Evolutionary conservation across 2,329 filamentous ascomycete species (phyloP), one percentile per base, ranked within the genome.

Genomic region (Beauveria sp.): DNA sequence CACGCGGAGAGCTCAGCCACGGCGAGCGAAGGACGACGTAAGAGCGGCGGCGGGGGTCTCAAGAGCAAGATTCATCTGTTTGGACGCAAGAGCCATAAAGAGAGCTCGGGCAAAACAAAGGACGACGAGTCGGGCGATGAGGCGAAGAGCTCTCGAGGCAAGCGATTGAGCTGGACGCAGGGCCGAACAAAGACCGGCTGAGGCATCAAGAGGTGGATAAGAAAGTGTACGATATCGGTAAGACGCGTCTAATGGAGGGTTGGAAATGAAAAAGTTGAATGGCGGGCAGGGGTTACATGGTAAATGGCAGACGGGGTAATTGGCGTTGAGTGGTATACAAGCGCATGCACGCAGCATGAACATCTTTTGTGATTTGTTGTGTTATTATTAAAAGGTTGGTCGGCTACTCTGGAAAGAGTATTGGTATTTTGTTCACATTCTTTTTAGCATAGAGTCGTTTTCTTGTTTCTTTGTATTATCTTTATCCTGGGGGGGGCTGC

Each of bases 41-140:
- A 71, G 61, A 69, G 60, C 38, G 70, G 70, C 24, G 68, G 67
- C 20, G 67, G 67, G 31, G 73, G 72, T 5, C 63, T 76, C 16
- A 70, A 74, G 56, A 73, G 75, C 53, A 74, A 71, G 63, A 66
- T 76, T 18, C 72, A 67, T 49, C 72, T 73, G 18, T 66, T 76
- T 31, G 72, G 73, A 1, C 69, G 69, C 48, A 69, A 66, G 66
- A 67, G 65, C 46, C 66, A 67, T 26, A 66, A 68, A 10, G 69
- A 72, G 49, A 66, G 62, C 48, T 64, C 57, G 63, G 66, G 46
- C 38, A 57, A 60, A 5, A 61, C 50, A 5, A 65, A 66, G 10
- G 67, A 67, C 14, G 69, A 67, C 2, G 66, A 63, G 28, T 65
- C 65, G 5, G 67, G 69, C n/a, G 69, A 68, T 22, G 65, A 65